These are phyloP conservation scores for Chytridiales sp. DNA, from an alignment of 371 early-diverging fungal species.

Conservation along the genomic window DNA sequence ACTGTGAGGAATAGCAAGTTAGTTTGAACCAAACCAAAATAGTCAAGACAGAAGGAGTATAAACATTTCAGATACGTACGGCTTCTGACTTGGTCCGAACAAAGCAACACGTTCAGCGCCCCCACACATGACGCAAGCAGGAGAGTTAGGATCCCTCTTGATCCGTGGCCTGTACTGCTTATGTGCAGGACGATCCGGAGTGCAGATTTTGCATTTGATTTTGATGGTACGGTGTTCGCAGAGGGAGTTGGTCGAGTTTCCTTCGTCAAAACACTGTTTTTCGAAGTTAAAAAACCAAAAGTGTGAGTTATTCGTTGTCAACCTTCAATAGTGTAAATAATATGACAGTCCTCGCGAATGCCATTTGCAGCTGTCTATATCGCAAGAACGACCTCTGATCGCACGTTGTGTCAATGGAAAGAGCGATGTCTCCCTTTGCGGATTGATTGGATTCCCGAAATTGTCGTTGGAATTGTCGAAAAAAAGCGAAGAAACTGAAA, in stretches of 20 bases:
- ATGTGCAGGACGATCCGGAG: constrained; percentile 15
- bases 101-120: background rate
- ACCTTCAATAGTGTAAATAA: too few species aligned
- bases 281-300: too few species aligned
- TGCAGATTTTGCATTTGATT: constrained; percentile 29
- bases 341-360: too few species aligned
- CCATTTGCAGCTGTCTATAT: background rate
- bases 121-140: constrained; percentile 7
- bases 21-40: background rate
- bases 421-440: background rate
- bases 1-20: background rate
- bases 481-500: background rate
- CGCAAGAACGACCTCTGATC: too few species aligned
- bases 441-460: too few species aligned
- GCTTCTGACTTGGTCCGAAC: constrained; percentile 2
- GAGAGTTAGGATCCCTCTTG: constrained; percentile 1
- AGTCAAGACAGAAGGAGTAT: background rate
- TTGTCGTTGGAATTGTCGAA: too few species aligned
- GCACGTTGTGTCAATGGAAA: background rate
- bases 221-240: constrained; percentile 24
- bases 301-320: too few species aligned
- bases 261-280: constrained; percentile 31
- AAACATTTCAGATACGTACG: background rate
- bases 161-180: constrained; percentile 19
- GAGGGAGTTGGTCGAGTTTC: constrained; percentile 26